Base-by-base conservation (phyloP, 805 yeast species). In the Hanseniaspora singularis region DNA sequence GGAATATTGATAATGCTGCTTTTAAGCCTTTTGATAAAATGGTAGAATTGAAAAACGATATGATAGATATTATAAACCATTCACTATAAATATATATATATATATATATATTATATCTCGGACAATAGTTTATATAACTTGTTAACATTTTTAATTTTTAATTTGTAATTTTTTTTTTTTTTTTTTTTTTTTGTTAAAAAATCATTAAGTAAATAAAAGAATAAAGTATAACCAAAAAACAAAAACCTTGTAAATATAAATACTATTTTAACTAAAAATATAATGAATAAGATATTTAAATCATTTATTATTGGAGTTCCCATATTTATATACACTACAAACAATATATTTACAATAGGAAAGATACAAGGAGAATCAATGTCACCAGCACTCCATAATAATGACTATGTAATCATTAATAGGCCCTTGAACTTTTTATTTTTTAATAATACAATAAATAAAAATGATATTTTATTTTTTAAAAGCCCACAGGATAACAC, bases 1-100 rank as follows among this genome's bases (percentile, higher is more conserved):
- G 75, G 60, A 67, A 61, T 55, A 58, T 72, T 62, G 60, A 63
- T 57, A 69, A 67, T 53, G 3, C 6, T 11, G 40, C 26, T 11
- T 38, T 26, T 18, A 38, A 24, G 12, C 27, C 38, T 6, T 34
- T 43, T 22, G 47, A 43, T 18, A 43, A 23, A 12, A 43, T 43
- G 40, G 47, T 36, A 11, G 27, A 36, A 9, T 27, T 30, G 12
- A 36, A 43, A 15, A 43, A 43, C 11, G 47, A 28, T 15, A 11
- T 43, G 10, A 23, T 36, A 30, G 31, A 43, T 8, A 26, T 34
- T 5, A 34, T 34, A 12, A 33, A 18, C 7, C 8, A 12, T 41
- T 37, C 20, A 33, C 33, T 16, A 22, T 23, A 24, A 20, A 28
- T 3, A 28, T 24, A 16, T 34, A 23, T 4, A 37, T 24, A 37